Percentiles rank a stretch among this genome's conserved stretches.
phyloP scores from a whole-genome alignment of 495 filamentous ascomycete species.

The Collariella sp. region DNA sequence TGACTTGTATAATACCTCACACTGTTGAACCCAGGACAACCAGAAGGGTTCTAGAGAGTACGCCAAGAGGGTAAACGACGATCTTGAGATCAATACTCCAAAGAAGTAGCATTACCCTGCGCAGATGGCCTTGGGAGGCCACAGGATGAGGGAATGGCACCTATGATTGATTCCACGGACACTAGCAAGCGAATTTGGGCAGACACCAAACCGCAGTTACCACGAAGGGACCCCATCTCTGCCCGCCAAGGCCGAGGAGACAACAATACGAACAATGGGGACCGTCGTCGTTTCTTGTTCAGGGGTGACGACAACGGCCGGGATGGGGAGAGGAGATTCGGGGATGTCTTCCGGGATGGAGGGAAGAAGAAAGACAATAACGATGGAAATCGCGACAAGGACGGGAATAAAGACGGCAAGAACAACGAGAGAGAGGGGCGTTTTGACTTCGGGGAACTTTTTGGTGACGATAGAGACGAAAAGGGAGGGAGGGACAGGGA shows the following conservation, averaged over 20 bases:
- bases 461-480: background rate
- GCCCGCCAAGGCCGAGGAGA: conserved; percentile 11
- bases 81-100: background rate
- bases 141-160: conserved; percentile 27
- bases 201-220: background rate
- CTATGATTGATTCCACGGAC: conserved; percentile 9
- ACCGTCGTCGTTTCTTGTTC: background rate
- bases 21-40: too few species aligned
- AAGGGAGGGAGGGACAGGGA: background rate
- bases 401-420: conserved; percentile 8
- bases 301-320: background rate
- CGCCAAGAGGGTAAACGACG: background rate
- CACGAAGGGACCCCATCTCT: background rate
- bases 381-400: background rate
- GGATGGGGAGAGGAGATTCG: background rate
- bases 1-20: conserved; percentile 1
- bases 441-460: background rate
- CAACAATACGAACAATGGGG: conserved; percentile 5
- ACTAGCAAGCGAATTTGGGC: conserved; percentile 4
- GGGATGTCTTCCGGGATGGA: background rate
- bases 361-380: background rate
- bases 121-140: conserved; percentile 15
- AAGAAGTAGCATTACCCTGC: conserved; percentile 4
- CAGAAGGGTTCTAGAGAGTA: background rate
- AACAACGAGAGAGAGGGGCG: background rate